A percentile compares a stretch with the other conserved stretches of the same genome.
These are phyloP conservation scores for Pisolithus tinctorius DNA, from an alignment of 768 basidiomycete genomes.

Conservation along the genomic window DNA sequence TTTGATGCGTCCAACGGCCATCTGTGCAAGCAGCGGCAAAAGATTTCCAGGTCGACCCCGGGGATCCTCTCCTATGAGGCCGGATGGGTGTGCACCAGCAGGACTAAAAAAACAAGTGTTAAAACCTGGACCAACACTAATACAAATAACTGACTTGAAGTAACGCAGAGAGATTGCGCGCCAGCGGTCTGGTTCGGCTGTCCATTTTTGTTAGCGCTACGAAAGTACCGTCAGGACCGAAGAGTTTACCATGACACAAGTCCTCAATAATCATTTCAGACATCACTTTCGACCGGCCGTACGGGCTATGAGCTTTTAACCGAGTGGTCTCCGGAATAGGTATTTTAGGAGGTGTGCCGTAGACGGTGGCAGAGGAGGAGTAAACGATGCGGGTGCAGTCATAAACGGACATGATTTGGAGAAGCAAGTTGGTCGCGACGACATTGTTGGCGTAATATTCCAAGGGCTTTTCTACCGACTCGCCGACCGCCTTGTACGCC, in stretches of 20 bases:
- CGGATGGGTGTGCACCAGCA: slow-evolving; percentile 97
- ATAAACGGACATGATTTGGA: slow-evolving; percentile 82
- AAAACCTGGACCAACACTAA: background rate
- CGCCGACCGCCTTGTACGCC: slow-evolving; percentile 98
- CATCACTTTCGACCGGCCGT: slow-evolving; percentile 96
- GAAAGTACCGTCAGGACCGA: slow-evolving; percentile 1
- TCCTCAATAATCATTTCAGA: slow-evolving; percentile 86
- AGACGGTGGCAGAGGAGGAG: slow-evolving; percentile 97
- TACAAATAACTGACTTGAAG: slow-evolving; percentile 69
- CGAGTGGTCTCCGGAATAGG: slow-evolving; percentile 93
- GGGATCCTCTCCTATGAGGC: slow-evolving; percentile 95
- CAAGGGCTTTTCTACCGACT: slow-evolving; percentile 88
- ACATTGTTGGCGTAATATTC: slow-evolving; percentile 96
- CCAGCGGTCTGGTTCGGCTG: slow-evolving; percentile 70
- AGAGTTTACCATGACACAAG: slow-evolving; percentile 62
- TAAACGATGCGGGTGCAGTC: slow-evolving; percentile 87
- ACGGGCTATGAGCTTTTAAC: slow-evolving; percentile 83
- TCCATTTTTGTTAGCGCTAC: slow-evolving; percentile 5
- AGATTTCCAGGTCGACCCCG: slow-evolving; percentile 91
- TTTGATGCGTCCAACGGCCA: slow-evolving; percentile 84
- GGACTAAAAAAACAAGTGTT: slow-evolving; percentile 47
- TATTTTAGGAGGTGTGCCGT: slow-evolving; percentile 86
- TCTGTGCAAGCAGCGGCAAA: slow-evolving; percentile 87
- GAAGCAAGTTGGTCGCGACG: slow-evolving; percentile 73
- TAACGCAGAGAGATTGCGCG: slow-evolving; percentile 85